Conservation (phyloP, 2,329 filamentous ascomycete genomes). For the Scopulariopsis brevicaulis region DNA sequence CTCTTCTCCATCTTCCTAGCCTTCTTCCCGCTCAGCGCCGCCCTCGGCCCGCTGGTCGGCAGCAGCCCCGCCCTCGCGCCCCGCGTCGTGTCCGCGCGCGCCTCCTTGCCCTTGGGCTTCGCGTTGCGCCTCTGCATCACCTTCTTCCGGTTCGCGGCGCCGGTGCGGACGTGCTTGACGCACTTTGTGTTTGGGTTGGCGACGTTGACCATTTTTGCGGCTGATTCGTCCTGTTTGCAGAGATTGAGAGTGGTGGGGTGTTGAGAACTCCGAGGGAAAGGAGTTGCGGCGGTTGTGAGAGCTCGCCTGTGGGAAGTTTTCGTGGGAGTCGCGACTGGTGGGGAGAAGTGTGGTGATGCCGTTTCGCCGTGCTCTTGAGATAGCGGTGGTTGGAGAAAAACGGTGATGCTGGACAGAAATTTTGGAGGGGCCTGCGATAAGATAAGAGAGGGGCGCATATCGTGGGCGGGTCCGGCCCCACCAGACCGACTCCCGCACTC, state of each 20-base stretch:
- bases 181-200: constrained; percentile 47
- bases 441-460: constrained; percentile 6
- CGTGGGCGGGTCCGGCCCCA: neutral
- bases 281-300: too few relatives aligned
- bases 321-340: neutral
- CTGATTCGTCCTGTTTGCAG: neutral
- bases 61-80: constrained; percentile 41
- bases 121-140: constrained; percentile 27
- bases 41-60: constrained; percentile 42
- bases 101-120: constrained; percentile 23
- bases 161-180: constrained; percentile 37
- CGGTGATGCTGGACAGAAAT: constrained; percentile 1
- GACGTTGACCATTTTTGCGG: constrained; percentile 37
- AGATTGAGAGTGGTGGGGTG: too few relatives aligned
- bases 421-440: constrained; percentile 3
- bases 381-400: neutral
- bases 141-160: constrained; percentile 31
- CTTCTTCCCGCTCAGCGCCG: constrained; percentile 41
- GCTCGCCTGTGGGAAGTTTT: too few relatives aligned
- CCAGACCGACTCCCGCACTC: neutral
- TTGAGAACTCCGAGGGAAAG: too few relatives aligned
- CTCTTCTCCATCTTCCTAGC: constrained; percentile 43
- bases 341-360: neutral
- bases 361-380: neutral
- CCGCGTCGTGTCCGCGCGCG: constrained; percentile 29